These are phyloP conservation scores for Phytophthora quininea DNA, from an alignment of 352 stramenopile species.

Conservation along the genomic window DNA sequence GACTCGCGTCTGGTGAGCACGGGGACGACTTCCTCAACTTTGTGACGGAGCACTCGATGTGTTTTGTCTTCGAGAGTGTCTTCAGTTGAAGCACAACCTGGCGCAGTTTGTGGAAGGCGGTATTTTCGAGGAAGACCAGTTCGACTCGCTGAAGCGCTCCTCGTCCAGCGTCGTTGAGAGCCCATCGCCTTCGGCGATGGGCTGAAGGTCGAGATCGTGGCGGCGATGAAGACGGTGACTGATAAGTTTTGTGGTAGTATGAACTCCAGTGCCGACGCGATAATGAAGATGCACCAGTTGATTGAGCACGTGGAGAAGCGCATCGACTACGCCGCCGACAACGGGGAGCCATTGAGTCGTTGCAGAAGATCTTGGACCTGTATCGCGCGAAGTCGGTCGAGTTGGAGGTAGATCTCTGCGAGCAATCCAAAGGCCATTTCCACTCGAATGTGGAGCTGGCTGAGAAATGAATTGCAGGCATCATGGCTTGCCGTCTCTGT, in stretches of 20 bases:
- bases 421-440: conserved; percentile 18
- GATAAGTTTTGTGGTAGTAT: not conserved
- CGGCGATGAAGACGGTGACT: not conserved
- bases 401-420: not conserved
- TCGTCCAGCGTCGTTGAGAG: not conserved
- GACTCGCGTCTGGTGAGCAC: conserved; percentile 1
- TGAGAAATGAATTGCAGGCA: conserved; percentile 7
- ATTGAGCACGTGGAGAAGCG: not conserved
- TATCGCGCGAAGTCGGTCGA: not conserved
- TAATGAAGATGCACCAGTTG: not conserved
- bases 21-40: conserved; percentile 7
- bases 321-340: not conserved
- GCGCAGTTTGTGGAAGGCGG: conserved; percentile 10
- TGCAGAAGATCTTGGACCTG: not conserved
- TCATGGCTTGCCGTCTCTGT: not conserved
- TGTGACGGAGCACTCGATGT: conserved; percentile 2
- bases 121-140: conserved; percentile 1
- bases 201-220: not conserved
- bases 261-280: not conserved
- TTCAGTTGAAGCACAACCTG: conserved; percentile 12
- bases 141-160: conserved; percentile 10
- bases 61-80: conserved; percentile 15
- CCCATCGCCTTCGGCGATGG: not conserved
- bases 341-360: not conserved
- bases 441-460: conserved; percentile 4